Percentiles rank a stretch among this genome's conserved stretches.
Conservation (phyloP, 306 rosid genomes). For the Fagus crenata region DNA sequence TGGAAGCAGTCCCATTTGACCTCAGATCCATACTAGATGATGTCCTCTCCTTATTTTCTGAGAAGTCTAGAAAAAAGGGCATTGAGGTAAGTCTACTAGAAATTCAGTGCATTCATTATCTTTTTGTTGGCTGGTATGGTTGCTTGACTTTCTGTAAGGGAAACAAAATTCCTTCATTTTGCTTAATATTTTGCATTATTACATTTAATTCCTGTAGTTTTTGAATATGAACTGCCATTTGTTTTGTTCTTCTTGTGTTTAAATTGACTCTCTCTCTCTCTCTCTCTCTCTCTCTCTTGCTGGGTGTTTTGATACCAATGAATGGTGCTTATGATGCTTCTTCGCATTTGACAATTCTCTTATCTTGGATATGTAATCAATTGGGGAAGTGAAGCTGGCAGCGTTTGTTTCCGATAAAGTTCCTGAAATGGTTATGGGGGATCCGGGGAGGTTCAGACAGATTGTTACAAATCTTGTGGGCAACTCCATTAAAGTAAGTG, state of each 20-base stretch:
- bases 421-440: conserved; percentile 84
- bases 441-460: conserved; percentile 98
- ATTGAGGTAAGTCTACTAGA: conserved; percentile 62
- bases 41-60: conserved; percentile 93
- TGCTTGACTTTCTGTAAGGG: conserved; percentile 13
- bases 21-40: conserved; percentile 90
- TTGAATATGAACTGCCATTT: neutral
- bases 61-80: conserved; percentile 88
- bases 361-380: conserved; percentile 23
- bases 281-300: neutral
- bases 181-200: neutral
- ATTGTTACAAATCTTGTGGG: conserved; percentile 95
- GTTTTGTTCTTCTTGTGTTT: neutral
- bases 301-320: conserved; percentile 19
- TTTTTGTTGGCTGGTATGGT: conserved; percentile 13
- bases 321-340: conserved; percentile 19
- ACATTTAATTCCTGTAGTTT: neutral
- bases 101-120: neutral
- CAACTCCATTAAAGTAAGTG: conserved; percentile 90
- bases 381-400: conserved; percentile 71
- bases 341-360: conserved; percentile 28
- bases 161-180: conserved; percentile 7
- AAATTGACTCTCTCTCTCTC: conserved; percentile 31
- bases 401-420: conserved; percentile 96
- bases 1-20: conserved; percentile 93